Percentiles rank a stretch among this genome's conserved stretches.
Evolutionary conservation across 208 protist genomes (phyloP).

Genomic region (Wallacemonas sp.): DNA sequence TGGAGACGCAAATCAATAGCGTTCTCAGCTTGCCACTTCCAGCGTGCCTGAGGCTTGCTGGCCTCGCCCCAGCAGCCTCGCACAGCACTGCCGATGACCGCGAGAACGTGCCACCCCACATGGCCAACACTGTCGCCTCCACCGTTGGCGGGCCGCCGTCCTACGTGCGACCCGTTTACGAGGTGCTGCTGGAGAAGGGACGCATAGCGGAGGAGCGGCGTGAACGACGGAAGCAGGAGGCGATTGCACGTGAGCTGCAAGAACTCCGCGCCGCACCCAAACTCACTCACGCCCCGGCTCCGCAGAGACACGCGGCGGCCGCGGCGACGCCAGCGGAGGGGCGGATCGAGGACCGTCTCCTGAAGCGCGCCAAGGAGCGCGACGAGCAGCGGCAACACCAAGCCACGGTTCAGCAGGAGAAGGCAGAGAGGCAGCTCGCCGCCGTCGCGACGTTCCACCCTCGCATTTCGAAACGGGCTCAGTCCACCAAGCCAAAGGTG

Average conservation of each 20-base stretch:
- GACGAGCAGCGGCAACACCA: constrained; percentile 17
- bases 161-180: constrained; percentile 53
- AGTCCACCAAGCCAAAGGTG: constrained; percentile 37
- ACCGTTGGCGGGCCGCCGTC: neutral
- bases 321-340: constrained; percentile 17
- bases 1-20: too few species aligned
- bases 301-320: constrained; percentile 4
- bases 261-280: constrained; percentile 45
- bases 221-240: constrained; percentile 34
- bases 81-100: neutral
- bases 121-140: neutral
- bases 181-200: constrained; percentile 72
- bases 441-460: constrained; percentile 47
- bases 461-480: constrained; percentile 48
- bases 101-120: neutral
- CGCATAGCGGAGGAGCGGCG: constrained; percentile 44
- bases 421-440: constrained; percentile 40
- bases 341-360: constrained; percentile 61
- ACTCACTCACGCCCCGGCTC: neutral
- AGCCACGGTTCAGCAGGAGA: constrained; percentile 24
- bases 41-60: constrained; percentile 32
- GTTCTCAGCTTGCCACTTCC: constrained; percentile 55
- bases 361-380: constrained; percentile 48
- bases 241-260: constrained; percentile 41
- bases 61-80: neutral